These are phyloP conservation scores for Fonsecaea monophora DNA, from an alignment of 2,329 filamentous ascomycete genomes.

Conservation along the genomic window DNA sequence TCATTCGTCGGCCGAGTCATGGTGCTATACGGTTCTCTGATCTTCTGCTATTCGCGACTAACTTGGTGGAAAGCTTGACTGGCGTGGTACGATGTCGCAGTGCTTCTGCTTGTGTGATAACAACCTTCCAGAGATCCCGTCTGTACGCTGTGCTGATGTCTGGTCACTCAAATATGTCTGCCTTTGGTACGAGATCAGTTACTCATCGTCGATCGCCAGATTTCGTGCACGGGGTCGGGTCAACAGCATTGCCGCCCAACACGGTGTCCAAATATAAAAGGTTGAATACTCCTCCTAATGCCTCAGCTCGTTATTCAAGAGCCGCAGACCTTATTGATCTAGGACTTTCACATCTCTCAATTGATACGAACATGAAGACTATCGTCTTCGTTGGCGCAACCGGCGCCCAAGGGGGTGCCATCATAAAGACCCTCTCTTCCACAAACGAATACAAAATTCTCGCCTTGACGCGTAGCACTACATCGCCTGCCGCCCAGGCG, in stretches of 20 bases:
- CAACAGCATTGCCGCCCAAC: not conserved
- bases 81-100: not conserved
- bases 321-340: not conserved
- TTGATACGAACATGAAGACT: conserved; percentile 21
- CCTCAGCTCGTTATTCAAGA: not conserved
- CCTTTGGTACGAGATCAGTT: conserved; percentile 12
- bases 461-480: conserved; percentile 56
- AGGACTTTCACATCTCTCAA: not conserved
- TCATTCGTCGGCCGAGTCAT: not conserved
- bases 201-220: conserved; percentile 3
- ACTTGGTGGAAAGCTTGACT: not conserved
- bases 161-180: not conserved
- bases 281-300: not conserved
- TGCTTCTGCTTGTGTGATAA: not conserved
- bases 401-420: conserved; percentile 59
- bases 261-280: not conserved
- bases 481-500: conserved; percentile 50
- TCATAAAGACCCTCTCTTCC: conserved; percentile 47
- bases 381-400: conserved; percentile 55
- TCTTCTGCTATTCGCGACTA: not conserved
- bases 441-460: conserved; percentile 42
- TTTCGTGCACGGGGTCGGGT: not conserved
- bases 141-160: not conserved
- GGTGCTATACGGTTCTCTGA: not conserved
- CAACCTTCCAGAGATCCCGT: not conserved